These are phyloP conservation scores for Ilex paraguariensis DNA, from an alignment of 305 asterid genomes.

Conservation along the genomic window DNA sequence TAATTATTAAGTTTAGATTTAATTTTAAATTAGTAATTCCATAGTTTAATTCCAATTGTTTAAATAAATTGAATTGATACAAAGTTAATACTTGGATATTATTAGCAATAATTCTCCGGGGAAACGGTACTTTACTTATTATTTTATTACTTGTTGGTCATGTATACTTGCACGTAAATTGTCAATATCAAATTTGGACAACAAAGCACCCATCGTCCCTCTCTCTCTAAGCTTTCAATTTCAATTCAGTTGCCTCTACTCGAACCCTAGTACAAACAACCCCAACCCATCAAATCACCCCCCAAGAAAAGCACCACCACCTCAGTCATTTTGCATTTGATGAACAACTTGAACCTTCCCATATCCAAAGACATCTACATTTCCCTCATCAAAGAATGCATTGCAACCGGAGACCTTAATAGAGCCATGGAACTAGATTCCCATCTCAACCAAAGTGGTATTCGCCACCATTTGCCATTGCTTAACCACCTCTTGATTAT, in stretches of 20 bases:
- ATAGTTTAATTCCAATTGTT: too few relatives aligned
- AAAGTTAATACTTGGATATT: too few relatives aligned
- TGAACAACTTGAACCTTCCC: conserved; percentile 56
- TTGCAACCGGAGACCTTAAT: conserved; percentile 33
- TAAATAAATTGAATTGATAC: too few relatives aligned
- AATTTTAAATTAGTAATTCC: too few relatives aligned
- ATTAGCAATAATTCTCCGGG: too few relatives aligned
- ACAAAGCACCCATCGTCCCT: too few relatives aligned
- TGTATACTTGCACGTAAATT: too few relatives aligned
- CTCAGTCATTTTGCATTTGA: conserved; percentile 50
- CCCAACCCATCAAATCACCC: conserved; percentile 24
- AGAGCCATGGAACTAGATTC: conserved; percentile 42
- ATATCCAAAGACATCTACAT: conserved; percentile 43
- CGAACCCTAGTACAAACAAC: conserved; percentile 35
- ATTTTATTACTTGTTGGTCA: too few relatives aligned
- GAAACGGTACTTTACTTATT: too few relatives aligned
- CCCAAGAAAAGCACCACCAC: conserved; percentile 26
- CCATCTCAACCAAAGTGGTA: conserved; percentile 42
- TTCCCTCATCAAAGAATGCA: conserved; percentile 65
- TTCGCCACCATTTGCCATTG: conserved; percentile 25
- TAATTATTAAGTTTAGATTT: too few relatives aligned
- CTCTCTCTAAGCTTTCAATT: conserved; percentile 12
- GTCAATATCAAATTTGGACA: too few relatives aligned
- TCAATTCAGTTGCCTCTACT: conserved; percentile 39
- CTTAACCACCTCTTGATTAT: conserved; percentile 50